These are phyloP conservation scores for Puya raimondii DNA, from an alignment of 176 grass and related monocot genomes.

Conservation along the genomic window DNA sequence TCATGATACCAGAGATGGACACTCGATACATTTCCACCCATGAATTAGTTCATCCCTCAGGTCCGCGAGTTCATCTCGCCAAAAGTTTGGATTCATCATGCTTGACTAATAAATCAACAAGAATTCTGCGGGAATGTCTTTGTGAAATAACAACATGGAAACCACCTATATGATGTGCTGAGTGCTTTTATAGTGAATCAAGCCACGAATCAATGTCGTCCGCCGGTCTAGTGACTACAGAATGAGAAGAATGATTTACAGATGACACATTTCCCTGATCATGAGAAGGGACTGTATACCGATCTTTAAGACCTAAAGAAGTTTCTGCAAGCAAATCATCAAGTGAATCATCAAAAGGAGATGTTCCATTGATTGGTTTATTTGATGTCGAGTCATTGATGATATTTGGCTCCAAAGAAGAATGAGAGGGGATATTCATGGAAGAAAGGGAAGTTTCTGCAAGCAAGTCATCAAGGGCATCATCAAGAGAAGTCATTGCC, in stretches of 20 bases:
- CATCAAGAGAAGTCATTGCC: slow-evolving; percentile 19
- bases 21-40: no score
- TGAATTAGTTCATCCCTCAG: no score
- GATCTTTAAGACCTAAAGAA: slow-evolving; percentile 22
- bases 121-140: no score
- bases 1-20: no score
- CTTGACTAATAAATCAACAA: no score
- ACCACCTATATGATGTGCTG: not conserved
- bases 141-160: not conserved
- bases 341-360: slow-evolving; percentile 29
- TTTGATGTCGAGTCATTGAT: not conserved
- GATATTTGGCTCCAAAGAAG: slow-evolving; percentile 7
- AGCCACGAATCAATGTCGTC: slow-evolving; percentile 85
- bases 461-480: slow-evolving; percentile 60
- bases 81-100: no score
- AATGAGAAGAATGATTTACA: slow-evolving; percentile 5
- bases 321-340: slow-evolving; percentile 41
- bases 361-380: slow-evolving; percentile 16
- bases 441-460: slow-evolving; percentile 27
- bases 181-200: slow-evolving; percentile 42
- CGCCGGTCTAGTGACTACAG: slow-evolving; percentile 18
- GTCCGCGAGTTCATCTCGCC: no score
- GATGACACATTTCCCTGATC: slow-evolving; percentile 8
- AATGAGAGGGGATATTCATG: slow-evolving; percentile 9
- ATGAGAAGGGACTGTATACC: slow-evolving; percentile 3